Conservation (phyloP, 495 filamentous ascomycete genomes). For the Hypoxylon trugodes region DNA sequence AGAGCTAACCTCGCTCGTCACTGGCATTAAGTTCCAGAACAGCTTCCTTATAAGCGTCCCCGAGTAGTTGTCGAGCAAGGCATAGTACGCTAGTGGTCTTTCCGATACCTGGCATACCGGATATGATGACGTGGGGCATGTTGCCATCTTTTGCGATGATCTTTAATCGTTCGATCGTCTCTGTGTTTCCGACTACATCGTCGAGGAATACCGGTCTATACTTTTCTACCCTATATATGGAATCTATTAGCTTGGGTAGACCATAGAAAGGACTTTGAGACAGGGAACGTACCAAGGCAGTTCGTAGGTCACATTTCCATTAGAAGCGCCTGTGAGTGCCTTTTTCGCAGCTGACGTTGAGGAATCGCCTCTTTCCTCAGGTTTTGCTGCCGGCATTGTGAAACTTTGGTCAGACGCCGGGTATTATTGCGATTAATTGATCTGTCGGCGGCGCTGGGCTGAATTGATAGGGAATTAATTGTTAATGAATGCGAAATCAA, state of each 20-base stretch:
- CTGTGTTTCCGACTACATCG: slow-evolving; percentile 96
- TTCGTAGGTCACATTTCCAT: slow-evolving; percentile 76
- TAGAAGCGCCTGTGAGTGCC: slow-evolving; percentile 68
- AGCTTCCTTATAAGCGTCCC: slow-evolving; percentile 96
- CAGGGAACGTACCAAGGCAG: slow-evolving; percentile 80
- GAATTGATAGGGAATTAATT: not conserved
- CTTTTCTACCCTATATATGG: slow-evolving; percentile 86
- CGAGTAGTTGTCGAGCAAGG: slow-evolving; percentile 89
- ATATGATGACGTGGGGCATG: slow-evolving; percentile 99
- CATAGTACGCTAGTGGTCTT: slow-evolving; percentile 98
- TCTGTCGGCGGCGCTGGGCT: not conserved
- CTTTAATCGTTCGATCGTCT: slow-evolving; percentile 96
- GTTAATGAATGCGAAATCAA: slow-evolving; percentile 30
- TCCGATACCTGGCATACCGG: slow-evolving; percentile 98
- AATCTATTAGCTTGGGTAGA: slow-evolving; percentile 24
- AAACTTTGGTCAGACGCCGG: not conserved
- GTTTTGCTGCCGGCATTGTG: slow-evolving; percentile 52
- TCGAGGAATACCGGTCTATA: slow-evolving; percentile 94
- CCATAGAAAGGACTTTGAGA: not conserved
- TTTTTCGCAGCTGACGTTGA: slow-evolving; percentile 77
- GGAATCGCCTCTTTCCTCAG: slow-evolving; percentile 70
- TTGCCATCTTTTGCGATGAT: slow-evolving; percentile 99
- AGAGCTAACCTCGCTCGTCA: slow-evolving; percentile 82
- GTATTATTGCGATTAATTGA: not conserved
- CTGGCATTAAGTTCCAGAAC: slow-evolving; percentile 95